Percentiles rank a stretch among this genome's conserved stretches.
Conservation (phyloP, 2,329 filamentous ascomycete genomes). For the Penicillium sp. region DNA sequence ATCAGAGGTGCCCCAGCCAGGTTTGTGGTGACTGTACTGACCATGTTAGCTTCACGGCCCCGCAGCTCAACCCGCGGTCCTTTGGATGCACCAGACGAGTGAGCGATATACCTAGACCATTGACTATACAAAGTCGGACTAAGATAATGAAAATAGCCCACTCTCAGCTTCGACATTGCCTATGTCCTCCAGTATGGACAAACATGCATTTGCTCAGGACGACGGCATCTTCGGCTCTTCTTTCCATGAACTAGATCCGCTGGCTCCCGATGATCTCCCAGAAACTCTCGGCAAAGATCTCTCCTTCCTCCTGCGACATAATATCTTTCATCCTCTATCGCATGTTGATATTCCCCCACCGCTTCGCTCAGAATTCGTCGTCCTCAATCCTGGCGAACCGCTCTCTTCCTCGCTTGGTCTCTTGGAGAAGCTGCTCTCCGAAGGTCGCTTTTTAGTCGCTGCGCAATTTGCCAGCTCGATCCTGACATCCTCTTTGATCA, state of each 20-base stretch:
- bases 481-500: constrained; percentile 45
- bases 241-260: constrained; percentile 39
- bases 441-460: constrained; percentile 78
- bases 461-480: constrained; percentile 55
- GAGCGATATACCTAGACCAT: constrained; percentile 38
- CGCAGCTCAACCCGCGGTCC: constrained; percentile 71
- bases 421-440: constrained; percentile 67
- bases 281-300: constrained; percentile 67
- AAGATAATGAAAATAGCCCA: constrained; percentile 25
- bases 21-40: constrained; percentile 14
- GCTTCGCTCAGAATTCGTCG: constrained; percentile 69
- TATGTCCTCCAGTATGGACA: constrained; percentile 19
- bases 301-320: constrained; percentile 74
- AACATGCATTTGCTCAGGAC: constrained; percentile 17
- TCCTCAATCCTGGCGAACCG: constrained; percentile 64
- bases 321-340: constrained; percentile 81
- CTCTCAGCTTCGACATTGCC: constrained; percentile 24
- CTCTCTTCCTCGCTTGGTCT: constrained; percentile 37
- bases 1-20: not conserved
- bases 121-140: not conserved
- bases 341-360: constrained; percentile 61
- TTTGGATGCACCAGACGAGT: constrained; percentile 72
- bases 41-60: constrained; percentile 40
- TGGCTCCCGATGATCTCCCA: constrained; percentile 36
- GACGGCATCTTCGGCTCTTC: constrained; percentile 30